Evolutionary conservation across 805 yeast species (phyloP).

Genomic region (Myxozyma kluyveri): DNA sequence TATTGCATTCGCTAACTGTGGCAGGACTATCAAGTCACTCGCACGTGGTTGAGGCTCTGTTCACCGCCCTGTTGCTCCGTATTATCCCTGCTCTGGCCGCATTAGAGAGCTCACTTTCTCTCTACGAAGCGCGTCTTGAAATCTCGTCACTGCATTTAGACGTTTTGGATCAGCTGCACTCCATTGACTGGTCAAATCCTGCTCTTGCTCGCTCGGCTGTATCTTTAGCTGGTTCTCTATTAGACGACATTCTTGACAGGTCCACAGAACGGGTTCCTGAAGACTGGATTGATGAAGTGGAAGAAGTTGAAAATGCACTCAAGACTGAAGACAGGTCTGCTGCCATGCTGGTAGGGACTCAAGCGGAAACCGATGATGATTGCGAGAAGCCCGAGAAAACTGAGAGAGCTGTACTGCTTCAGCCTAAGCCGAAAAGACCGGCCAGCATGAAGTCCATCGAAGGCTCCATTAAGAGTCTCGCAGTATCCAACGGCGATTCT

Average conservation of each 20-base stretch:
- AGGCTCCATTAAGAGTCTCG: background rate
- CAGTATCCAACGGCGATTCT: background rate
- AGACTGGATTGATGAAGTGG: slow-evolving; percentile 24
- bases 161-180: background rate
- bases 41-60: slow-evolving; percentile 5
- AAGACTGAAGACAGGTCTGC: slow-evolving; percentile 7
- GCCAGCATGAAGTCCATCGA: slow-evolving; percentile 7
- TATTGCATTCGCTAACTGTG: no score
- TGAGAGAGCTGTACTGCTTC: slow-evolving; percentile 1
- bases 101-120: slow-evolving; percentile 2
- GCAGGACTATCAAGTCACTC: background rate
- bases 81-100: slow-evolving; percentile 8
- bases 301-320: slow-evolving; percentile 12
- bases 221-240: slow-evolving; percentile 9
- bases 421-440: slow-evolving; percentile 6
- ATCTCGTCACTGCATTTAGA: slow-evolving; percentile 6
- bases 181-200: slow-evolving; percentile 2
- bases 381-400: background rate
- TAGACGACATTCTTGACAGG: slow-evolving; percentile 22
- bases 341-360: slow-evolving; percentile 1
- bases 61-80: slow-evolving; percentile 11
- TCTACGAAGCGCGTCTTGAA: slow-evolving; percentile 7
- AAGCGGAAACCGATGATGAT: background rate
- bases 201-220: slow-evolving; percentile 1
- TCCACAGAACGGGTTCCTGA: slow-evolving; percentile 26